Evolutionary conservation across 2,329 filamentous ascomycete genomes (phyloP).

Genomic region (Truncatella angustata): DNA sequence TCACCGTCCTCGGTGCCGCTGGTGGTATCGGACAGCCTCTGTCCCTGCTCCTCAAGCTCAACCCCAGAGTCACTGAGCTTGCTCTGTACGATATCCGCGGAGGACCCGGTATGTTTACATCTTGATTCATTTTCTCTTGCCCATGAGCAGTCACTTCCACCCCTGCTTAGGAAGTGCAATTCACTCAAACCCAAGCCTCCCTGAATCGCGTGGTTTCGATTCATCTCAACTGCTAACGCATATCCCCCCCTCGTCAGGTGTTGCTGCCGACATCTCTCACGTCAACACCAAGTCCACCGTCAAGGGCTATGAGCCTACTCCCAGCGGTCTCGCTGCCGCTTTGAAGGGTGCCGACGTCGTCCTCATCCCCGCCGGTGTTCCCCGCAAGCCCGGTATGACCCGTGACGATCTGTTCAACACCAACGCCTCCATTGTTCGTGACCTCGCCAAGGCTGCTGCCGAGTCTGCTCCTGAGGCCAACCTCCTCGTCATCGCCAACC

Average conservation of each 20-base stretch:
- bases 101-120: conserved; percentile 67
- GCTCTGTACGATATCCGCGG: conserved; percentile 97
- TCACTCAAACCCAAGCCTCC: no score
- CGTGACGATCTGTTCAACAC: conserved; percentile 99
- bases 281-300: conserved; percentile 98
- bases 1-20: conserved; percentile 92
- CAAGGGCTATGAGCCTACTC: conserved; percentile 80
- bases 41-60: conserved; percentile 97
- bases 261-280: conserved; percentile 96
- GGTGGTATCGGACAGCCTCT: conserved; percentile 98
- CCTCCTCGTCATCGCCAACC: conserved; percentile 97
- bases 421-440: conserved; percentile 98
- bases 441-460: conserved; percentile 93
- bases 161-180: no score
- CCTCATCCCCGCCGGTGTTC: conserved; percentile 96
- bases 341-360: conserved; percentile 90
- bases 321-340: conserved; percentile 71
- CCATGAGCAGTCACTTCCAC: no score
- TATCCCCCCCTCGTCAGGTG: conserved; percentile 58
- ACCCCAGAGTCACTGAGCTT: conserved; percentile 89
- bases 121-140: conserved; percentile 29
- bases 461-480: conserved; percentile 88
- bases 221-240: no score
- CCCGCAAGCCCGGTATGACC: conserved; percentile 99
- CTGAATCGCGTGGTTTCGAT: not conserved